A percentile compares a stretch with the other conserved stretches of the same genome.
Conservation (phyloP, 495 filamentous ascomycete genomes). For the Penicillium cataractarum region DNA sequence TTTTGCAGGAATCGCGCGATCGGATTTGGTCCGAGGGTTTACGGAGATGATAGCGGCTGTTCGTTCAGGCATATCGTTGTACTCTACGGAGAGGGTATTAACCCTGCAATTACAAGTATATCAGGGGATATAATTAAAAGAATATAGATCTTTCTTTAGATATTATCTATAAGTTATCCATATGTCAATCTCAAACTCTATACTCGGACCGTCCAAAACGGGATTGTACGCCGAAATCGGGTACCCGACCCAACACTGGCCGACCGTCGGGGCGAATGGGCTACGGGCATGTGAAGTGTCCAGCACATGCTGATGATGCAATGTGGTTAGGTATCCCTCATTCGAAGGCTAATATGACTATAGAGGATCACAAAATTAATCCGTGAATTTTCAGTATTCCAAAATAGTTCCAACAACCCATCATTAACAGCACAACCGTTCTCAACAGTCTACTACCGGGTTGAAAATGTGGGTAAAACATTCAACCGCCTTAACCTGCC, state of each 20-base stretch:
- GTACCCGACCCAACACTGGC: conserved; percentile 22
- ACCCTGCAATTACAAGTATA: neutral
- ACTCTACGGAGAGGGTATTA: neutral
- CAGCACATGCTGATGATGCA: conserved; percentile 19
- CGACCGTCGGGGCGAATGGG: conserved; percentile 12
- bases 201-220: conserved; percentile 9
- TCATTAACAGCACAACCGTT: neutral
- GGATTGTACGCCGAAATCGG: conserved; percentile 26
- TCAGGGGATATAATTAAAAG: neutral
- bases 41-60: conserved; percentile 24
- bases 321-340: neutral
- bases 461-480: conserved; percentile 23
- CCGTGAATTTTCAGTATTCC: neutral
- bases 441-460: neutral
- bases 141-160: neutral
- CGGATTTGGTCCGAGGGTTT: conserved; percentile 27
- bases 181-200: neutral
- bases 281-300: conserved; percentile 5
- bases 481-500: conserved; percentile 21
- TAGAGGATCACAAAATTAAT: neutral
- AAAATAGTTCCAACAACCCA: too few species aligned
- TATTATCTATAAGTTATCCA: neutral
- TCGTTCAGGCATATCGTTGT: conserved; percentile 13
- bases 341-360: neutral
- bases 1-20: conserved; percentile 20